Evolutionary conservation across 352 stramenopile species (phyloP).

Genomic region (Pythium volutum): DNA sequence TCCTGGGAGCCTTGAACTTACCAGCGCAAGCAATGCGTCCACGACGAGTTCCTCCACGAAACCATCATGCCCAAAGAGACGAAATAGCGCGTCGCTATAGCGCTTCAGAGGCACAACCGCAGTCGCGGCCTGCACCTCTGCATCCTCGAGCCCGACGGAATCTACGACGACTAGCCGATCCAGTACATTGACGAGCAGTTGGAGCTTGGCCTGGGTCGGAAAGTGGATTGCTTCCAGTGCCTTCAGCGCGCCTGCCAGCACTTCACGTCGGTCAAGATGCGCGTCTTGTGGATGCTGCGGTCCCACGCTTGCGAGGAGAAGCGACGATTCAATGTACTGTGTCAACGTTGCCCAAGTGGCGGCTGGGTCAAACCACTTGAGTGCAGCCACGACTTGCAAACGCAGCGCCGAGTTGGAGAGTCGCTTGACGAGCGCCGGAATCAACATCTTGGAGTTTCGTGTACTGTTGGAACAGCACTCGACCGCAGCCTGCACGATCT

Average conservation of each 20-base stretch:
- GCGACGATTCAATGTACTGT: conserved; percentile 55
- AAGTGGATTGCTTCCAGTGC: conserved; percentile 57
- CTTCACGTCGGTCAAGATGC: conserved; percentile 41
- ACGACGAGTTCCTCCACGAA: conserved; percentile 70
- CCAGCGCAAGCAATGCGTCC: conserved; percentile 55
- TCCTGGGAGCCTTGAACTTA: conserved; percentile 21
- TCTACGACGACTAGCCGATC: conserved; percentile 39
- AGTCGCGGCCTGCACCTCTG: background rate
- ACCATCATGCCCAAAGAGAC: conserved; percentile 62
- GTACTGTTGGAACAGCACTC: conserved; percentile 78
- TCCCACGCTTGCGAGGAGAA: conserved; percentile 17
- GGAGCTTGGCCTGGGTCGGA: conserved; percentile 64
- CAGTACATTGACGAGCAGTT: conserved; percentile 61
- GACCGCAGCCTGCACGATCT: conserved; percentile 75
- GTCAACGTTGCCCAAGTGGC: conserved; percentile 66
- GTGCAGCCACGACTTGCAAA: conserved; percentile 58
- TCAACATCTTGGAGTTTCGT: conserved; percentile 78
- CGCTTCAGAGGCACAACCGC: background rate
- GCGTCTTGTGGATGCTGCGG: conserved; percentile 13
- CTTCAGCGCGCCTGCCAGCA: conserved; percentile 60
- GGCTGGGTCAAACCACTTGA: conserved; percentile 65
- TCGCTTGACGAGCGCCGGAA: conserved; percentile 79
- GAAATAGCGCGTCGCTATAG: conserved; percentile 48
- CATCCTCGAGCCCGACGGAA: conserved; percentile 1
- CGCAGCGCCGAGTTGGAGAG: conserved; percentile 63